Evolutionary conservation across 1,284 basidiomycete species (phyloP).

Genomic region (Ganoderma resinaceum): DNA sequence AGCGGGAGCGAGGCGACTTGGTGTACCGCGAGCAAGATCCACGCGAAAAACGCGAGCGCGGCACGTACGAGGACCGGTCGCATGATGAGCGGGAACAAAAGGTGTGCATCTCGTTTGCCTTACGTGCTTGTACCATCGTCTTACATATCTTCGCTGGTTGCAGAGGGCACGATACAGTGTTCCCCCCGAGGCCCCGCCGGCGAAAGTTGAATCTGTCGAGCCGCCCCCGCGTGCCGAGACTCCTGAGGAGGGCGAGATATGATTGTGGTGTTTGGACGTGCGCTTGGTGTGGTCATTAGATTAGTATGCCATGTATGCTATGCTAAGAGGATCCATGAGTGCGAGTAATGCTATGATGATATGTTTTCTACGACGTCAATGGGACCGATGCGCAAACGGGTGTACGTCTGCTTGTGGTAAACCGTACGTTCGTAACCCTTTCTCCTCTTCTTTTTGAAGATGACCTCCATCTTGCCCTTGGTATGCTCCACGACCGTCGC

Average conservation of each 20-base stretch:
- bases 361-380: constrained; percentile 51
- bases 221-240: constrained; percentile 59
- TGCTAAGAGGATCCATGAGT: constrained; percentile 26
- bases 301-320: constrained; percentile 29
- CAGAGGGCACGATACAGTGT: constrained; percentile 65
- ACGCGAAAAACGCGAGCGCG: constrained; percentile 52
- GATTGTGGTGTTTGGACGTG: constrained; percentile 48
- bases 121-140: constrained; percentile 11
- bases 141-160: constrained; percentile 11
- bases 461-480: constrained; percentile 89
- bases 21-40: constrained; percentile 51
- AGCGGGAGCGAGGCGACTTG: constrained; percentile 59
- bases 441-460: constrained; percentile 96
- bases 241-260: constrained; percentile 86
- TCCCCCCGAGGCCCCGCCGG: constrained; percentile 39
- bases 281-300: constrained; percentile 17
- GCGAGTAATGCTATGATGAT: constrained; percentile 32
- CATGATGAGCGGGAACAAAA: constrained; percentile 62
- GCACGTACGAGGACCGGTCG: constrained; percentile 53
- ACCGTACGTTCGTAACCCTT: constrained; percentile 91
- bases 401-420: constrained; percentile 93
- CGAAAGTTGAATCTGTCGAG: constrained; percentile 43
- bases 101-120: constrained; percentile 47
- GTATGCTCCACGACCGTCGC: constrained; percentile 97
- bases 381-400: constrained; percentile 85